phyloP scores from a whole-genome alignment of 495 filamentous ascomycete species.

The Penicillium tannophilum region DNA sequence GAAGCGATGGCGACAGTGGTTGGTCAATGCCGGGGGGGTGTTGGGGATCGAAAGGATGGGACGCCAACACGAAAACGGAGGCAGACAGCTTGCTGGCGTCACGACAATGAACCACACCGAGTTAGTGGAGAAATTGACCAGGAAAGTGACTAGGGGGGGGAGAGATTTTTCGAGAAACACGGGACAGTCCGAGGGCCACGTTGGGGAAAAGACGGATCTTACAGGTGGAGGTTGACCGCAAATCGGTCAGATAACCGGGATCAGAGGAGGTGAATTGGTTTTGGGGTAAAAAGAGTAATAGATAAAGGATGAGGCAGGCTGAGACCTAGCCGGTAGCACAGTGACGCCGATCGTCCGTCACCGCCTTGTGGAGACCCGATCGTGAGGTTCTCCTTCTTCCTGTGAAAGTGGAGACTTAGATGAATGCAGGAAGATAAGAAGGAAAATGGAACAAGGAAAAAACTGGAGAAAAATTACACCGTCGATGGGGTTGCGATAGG shows the following conservation, averaged over 20 bases:
- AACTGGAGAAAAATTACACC: not conserved
- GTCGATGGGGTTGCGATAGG: not conserved
- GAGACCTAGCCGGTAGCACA: constrained; percentile 16
- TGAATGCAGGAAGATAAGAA: not conserved
- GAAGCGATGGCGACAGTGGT: constrained; percentile 24
- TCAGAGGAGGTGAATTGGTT: constrained; percentile 16
- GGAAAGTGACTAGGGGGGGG: not conserved
- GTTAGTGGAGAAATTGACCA: constrained; percentile 18
- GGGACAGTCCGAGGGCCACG: constrained; percentile 26
- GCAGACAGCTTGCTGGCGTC: constrained; percentile 17
- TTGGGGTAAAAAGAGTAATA: constrained; percentile 7
- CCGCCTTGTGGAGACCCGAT: constrained; percentile 21
- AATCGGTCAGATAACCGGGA: constrained; percentile 21
- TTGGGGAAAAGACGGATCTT: constrained; percentile 36
- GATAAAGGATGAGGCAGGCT: constrained; percentile 21
- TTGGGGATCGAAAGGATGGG: constrained; percentile 3
- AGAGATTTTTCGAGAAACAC: constrained; percentile 11
- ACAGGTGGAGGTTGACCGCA: constrained; percentile 34
- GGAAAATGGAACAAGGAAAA: not conserved
- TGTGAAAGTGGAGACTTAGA: constrained; percentile 1
- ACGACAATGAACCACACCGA: constrained; percentile 25
- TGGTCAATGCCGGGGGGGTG: constrained; percentile 10
- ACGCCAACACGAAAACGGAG: constrained; percentile 13
- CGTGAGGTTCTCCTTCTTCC: not conserved
- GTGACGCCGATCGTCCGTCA: constrained; percentile 30